These are phyloP conservation scores for Hymenoscyphus scutula DNA, from an alignment of 2,329 filamentous ascomycete species.

Conservation along the genomic window DNA sequence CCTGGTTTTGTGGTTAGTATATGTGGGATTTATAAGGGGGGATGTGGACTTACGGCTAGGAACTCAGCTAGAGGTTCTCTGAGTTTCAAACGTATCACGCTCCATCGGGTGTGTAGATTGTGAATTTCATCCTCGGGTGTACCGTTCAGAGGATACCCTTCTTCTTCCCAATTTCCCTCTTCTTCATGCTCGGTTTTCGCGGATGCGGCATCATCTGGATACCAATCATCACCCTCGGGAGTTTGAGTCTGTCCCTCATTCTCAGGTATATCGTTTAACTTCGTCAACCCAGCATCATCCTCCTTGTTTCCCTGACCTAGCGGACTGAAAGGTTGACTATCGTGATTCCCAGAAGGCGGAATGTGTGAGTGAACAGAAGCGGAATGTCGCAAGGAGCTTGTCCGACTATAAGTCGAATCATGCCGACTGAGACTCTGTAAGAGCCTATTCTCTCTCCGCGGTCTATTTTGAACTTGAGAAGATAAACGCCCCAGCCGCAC, in stretches of 20 bases:
- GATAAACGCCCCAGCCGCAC: slow-evolving; percentile 25
- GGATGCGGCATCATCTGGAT: slow-evolving; percentile 25
- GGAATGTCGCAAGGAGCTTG: neutral
- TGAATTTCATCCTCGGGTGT: slow-evolving; percentile 29
- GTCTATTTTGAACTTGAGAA: slow-evolving; percentile 26
- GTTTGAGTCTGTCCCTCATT: neutral
- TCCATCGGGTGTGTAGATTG: slow-evolving; percentile 40
- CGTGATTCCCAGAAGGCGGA: neutral
- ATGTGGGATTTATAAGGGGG: neutral
- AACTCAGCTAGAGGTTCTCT: slow-evolving; percentile 53
- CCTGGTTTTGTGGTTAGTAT: slow-evolving; percentile 12
- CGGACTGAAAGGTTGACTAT: slow-evolving; percentile 5
- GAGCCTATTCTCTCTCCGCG: slow-evolving; percentile 25
- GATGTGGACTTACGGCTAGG: slow-evolving; percentile 41
- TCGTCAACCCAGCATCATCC: slow-evolving; percentile 3
- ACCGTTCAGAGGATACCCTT: slow-evolving; percentile 23
- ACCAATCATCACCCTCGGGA: slow-evolving; percentile 12
- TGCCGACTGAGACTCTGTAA: slow-evolving; percentile 9
- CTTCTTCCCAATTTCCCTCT: slow-evolving; percentile 18
- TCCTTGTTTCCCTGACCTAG: slow-evolving; percentile 3
- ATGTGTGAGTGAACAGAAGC: slow-evolving; percentile 1
- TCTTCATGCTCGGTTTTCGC: slow-evolving; percentile 24
- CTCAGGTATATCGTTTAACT: slow-evolving; percentile 5
- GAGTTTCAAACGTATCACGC: slow-evolving; percentile 44
- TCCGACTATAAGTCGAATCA: slow-evolving; percentile 5